Percentiles rank a stretch among this genome's conserved stretches.
Conservation (phyloP, 306 rosid species). For the Prunus padus region DNA sequence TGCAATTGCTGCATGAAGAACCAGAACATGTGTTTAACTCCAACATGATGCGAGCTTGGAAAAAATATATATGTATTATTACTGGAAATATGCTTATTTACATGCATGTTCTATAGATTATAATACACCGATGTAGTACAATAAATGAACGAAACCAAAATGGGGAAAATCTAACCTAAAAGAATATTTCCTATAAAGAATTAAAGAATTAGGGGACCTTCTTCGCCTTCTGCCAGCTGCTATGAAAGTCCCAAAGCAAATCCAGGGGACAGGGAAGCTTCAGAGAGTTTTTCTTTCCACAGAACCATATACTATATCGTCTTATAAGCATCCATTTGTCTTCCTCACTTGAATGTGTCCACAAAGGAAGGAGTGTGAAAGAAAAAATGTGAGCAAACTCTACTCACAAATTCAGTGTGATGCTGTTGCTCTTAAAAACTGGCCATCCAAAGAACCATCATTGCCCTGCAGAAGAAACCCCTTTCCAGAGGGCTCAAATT, state of each 20-base stretch:
- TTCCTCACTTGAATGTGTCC: constrained; percentile 13
- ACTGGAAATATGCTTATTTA: constrained; percentile 20
- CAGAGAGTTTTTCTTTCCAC: neutral
- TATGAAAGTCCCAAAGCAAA: neutral
- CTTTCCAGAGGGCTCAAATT: constrained; percentile 34
- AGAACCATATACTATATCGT: constrained; percentile 20
- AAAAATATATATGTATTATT: neutral
- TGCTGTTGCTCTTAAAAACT: constrained; percentile 7
- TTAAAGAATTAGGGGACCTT: constrained; percentile 45
- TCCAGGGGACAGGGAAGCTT: neutral
- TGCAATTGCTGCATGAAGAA: neutral
- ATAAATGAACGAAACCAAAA: constrained; percentile 33
- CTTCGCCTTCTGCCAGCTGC: constrained; percentile 1
- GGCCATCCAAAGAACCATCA: constrained; percentile 17
- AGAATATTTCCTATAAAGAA: constrained; percentile 47
- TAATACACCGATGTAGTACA: constrained; percentile 26
- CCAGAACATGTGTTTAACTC: neutral
- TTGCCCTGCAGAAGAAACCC: constrained; percentile 6
- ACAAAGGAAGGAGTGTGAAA: neutral
- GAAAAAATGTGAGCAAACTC: constrained; percentile 26
- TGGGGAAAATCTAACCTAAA: constrained; percentile 35
- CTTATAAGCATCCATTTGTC: constrained; percentile 11
- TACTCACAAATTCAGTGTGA: constrained; percentile 13
- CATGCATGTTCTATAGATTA: constrained; percentile 14
- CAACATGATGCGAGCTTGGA: neutral